These are phyloP conservation scores for Penicillium decumbens DNA, from an alignment of 2,329 filamentous ascomycete genomes.

Conservation along the genomic window DNA sequence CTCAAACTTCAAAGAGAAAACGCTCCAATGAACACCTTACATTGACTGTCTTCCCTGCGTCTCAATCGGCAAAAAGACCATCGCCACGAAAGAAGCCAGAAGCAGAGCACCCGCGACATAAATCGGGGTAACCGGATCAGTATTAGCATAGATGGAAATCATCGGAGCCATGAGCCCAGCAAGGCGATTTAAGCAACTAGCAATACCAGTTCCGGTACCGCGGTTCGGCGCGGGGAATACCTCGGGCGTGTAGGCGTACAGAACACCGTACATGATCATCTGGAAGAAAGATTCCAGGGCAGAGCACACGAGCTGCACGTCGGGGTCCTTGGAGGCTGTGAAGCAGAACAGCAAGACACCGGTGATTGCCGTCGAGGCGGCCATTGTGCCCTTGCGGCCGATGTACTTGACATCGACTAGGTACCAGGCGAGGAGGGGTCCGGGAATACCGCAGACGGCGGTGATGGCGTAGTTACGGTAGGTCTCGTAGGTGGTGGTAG, in stretches of 20 bases:
- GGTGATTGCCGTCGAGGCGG: conserved; percentile 48
- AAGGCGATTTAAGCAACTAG: conserved; percentile 42
- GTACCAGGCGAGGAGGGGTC: conserved; percentile 68
- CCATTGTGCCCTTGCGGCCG: conserved; percentile 56
- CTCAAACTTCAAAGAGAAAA: not conserved
- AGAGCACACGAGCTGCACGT: conserved; percentile 48
- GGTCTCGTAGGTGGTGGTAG: conserved; percentile 38
- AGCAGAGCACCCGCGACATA: conserved; percentile 43
- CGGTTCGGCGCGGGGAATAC: conserved; percentile 54
- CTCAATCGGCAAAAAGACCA: conserved; percentile 43
- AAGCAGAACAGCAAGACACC: conserved; percentile 54
- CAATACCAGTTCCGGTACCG: conserved; percentile 51
- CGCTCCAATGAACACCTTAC: conserved; percentile 16
- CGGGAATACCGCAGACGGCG: conserved; percentile 69
- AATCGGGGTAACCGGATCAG: conserved; percentile 40
- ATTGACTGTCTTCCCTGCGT: conserved; percentile 40
- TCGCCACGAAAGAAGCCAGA: conserved; percentile 41
- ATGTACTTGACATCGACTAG: conserved; percentile 66
- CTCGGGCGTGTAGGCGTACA: conserved; percentile 57
- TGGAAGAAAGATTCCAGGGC: conserved; percentile 52
- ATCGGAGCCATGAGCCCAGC: conserved; percentile 42
- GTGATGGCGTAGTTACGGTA: conserved; percentile 84
- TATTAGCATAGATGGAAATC: conserved; percentile 38
- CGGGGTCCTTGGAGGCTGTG: conserved; percentile 47
- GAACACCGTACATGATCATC: conserved; percentile 52